phyloP scores from a whole-genome alignment of 108 stramenopile genomes.

The Skeletonema tropicum region DNA sequence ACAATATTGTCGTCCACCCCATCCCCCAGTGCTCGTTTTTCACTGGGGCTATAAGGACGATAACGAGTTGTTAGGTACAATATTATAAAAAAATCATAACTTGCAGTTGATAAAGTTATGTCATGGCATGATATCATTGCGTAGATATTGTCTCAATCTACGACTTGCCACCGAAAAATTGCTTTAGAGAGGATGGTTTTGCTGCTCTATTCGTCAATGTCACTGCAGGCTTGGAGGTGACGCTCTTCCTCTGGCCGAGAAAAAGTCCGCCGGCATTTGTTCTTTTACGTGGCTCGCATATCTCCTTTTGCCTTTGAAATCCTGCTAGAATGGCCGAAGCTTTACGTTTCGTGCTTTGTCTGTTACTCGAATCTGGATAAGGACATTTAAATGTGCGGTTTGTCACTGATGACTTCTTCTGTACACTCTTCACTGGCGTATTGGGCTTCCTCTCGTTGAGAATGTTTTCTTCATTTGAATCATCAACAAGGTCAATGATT shows the following conservation, averaged over 20 bases:
- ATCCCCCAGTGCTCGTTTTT: no score
- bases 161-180: background rate
- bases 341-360: slow-evolving; percentile 16
- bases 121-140: no score
- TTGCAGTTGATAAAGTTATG: no score
- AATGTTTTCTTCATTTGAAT: slow-evolving; percentile 14
- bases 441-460: slow-evolving; percentile 7
- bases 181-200: background rate
- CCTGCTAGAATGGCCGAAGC: slow-evolving; percentile 40
- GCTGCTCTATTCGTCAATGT: background rate
- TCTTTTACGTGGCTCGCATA: background rate
- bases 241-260: background rate
- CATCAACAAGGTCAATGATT: slow-evolving; percentile 24
- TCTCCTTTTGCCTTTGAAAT: slow-evolving; percentile 26
- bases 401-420: slow-evolving; percentile 16
- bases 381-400: slow-evolving; percentile 37
- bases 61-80: no score
- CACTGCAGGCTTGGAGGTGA: background rate
- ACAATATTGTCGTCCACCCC: no score
- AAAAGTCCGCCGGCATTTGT: background rate
- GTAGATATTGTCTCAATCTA: background rate
- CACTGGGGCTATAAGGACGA: no score
- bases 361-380: slow-evolving; percentile 3
- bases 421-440: background rate
- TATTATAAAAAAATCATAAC: no score